Evolutionary conservation across 257 asterid genomes (phyloP).

Genomic region (Galeopsis tetrahit): DNA sequence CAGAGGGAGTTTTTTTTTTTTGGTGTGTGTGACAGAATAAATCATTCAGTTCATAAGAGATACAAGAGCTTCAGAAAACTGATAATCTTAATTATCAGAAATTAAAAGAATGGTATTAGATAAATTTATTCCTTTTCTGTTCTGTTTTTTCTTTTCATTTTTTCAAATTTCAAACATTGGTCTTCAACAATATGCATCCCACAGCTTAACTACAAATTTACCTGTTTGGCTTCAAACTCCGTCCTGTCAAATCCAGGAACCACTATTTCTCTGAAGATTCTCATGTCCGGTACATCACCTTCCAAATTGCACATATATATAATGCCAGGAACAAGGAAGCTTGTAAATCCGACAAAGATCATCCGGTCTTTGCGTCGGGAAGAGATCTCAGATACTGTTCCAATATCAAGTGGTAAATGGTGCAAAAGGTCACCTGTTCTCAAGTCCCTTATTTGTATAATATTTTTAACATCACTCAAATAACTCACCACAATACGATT

Average conservation of each 20-base stretch:
- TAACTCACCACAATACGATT: slow-evolving; percentile 68
- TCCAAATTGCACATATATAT: slow-evolving; percentile 74
- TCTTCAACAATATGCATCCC: slow-evolving; percentile 16
- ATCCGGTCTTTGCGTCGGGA: slow-evolving; percentile 67
- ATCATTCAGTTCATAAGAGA: slow-evolving; percentile 11
- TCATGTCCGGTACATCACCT: slow-evolving; percentile 57
- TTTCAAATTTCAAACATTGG: not conserved
- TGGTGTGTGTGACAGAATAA: slow-evolving; percentile 7
- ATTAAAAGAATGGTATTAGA: not conserved
- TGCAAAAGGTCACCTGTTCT: slow-evolving; percentile 70
- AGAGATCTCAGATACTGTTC: slow-evolving; percentile 71
- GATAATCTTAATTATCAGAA: not conserved
- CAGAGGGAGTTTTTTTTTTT: slow-evolving; percentile 17
- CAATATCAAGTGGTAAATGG: slow-evolving; percentile 80
- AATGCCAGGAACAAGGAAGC: slow-evolving; percentile 86
- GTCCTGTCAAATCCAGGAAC: slow-evolving; percentile 84
- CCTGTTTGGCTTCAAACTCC: slow-evolving; percentile 80
- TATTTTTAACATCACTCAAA: slow-evolving; percentile 85
- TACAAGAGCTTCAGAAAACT: slow-evolving; percentile 7
- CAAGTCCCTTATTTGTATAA: slow-evolving; percentile 86
- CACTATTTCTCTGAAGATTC: slow-evolving; percentile 67
- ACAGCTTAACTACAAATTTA: slow-evolving; percentile 26
- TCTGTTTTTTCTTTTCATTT: not conserved
- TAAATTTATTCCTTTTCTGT: not conserved
- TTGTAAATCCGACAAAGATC: slow-evolving; percentile 72